These are phyloP conservation scores for Didymella lethalis DNA, from an alignment of 2,329 filamentous ascomycete species.

Conservation along the genomic window DNA sequence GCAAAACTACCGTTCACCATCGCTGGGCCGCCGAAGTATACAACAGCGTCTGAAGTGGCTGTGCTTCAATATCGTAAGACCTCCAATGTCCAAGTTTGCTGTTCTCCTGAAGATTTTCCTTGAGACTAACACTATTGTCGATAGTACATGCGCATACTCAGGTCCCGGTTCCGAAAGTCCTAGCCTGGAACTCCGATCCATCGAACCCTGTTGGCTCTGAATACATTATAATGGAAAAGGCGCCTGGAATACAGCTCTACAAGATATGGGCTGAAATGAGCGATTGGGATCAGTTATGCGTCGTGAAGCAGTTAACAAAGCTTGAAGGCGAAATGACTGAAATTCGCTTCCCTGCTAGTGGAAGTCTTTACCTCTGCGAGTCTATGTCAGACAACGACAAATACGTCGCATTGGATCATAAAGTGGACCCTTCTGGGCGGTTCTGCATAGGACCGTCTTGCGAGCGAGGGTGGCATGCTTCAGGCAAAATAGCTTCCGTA, in stretches of 20 bases:
- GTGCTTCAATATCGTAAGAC: conserved; percentile 34
- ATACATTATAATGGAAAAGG: conserved; percentile 50
- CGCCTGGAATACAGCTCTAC: conserved; percentile 37
- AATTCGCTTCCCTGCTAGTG: conserved; percentile 38
- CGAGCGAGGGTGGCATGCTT: conserved; percentile 13
- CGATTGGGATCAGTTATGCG: not conserved
- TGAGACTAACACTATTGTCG: not conserved
- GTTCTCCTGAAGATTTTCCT: too few species aligned
- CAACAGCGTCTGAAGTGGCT: conserved; percentile 49
- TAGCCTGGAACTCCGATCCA: conserved; percentile 36
- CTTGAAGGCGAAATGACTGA: conserved; percentile 18
- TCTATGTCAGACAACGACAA: conserved; percentile 18
- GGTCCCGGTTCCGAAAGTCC: conserved; percentile 39
- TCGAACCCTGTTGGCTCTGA: conserved; percentile 45
- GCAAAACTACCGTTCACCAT: conserved; percentile 41
- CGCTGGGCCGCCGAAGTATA: conserved; percentile 41
- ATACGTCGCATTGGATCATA: conserved; percentile 9
- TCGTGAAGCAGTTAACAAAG: not conserved
- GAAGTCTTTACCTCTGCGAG: conserved; percentile 43
- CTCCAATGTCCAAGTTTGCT: too few species aligned
- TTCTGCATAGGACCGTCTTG: conserved; percentile 26
- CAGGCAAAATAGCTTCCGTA: conserved; percentile 5
- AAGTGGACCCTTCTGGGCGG: conserved; percentile 16
- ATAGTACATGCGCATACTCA: conserved; percentile 26
- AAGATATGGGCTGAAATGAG: conserved; percentile 43